Evolutionary conservation across 805 yeast genomes (phyloP).

Genomic region (Starmerella geochares): DNA sequence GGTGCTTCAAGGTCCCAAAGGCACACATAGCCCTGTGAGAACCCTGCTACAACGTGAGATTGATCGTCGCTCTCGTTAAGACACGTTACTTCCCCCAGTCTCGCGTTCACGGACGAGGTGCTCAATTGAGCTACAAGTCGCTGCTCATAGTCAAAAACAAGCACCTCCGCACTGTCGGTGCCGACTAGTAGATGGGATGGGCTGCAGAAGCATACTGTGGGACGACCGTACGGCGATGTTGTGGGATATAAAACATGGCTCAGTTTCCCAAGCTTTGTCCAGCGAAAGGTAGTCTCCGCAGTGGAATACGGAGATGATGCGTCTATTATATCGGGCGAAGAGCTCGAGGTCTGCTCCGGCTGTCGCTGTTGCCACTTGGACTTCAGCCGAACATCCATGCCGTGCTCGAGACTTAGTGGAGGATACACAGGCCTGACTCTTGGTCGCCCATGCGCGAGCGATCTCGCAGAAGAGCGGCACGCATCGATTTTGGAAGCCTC

Average conservation of each 20-base stretch:
- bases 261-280: conserved; percentile 37
- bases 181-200: conserved; percentile 43
- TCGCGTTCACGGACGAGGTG: conserved; percentile 26
- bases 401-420: background rate
- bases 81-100: conserved; percentile 42
- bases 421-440: background rate
- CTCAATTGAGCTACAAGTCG: conserved; percentile 39
- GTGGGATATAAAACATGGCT: conserved; percentile 33
- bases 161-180: conserved; percentile 53
- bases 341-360: background rate
- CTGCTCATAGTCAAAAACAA: conserved; percentile 64
- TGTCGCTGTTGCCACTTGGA: conserved; percentile 13
- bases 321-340: background rate
- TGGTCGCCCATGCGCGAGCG: conserved; percentile 7
- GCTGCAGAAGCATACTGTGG: conserved; percentile 35
- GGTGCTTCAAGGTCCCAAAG: conserved; percentile 51
- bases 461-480: conserved; percentile 2
- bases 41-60: conserved; percentile 59
- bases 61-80: conserved; percentile 60
- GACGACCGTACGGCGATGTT: conserved; percentile 40
- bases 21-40: conserved; percentile 49
- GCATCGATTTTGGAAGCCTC: conserved; percentile 1
- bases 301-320: background rate
- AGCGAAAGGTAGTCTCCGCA: conserved; percentile 17
- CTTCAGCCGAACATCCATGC: conserved; percentile 14